phyloP scores from a whole-genome alignment of 768 basidiomycete genomes.

The Trametes cingulata region DNA sequence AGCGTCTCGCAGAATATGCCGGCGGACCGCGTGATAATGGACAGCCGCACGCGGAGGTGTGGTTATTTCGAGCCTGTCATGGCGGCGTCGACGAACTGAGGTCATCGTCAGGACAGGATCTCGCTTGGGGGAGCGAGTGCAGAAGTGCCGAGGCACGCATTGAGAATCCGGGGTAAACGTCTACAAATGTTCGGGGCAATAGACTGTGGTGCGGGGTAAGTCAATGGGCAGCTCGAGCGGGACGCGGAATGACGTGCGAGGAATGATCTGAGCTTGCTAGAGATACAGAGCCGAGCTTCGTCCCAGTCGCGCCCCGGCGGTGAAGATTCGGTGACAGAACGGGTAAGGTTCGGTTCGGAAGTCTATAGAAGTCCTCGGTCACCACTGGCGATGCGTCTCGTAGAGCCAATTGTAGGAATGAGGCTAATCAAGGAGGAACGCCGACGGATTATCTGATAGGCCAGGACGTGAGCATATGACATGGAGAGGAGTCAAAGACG shows the following conservation, averaged over 20 bases:
- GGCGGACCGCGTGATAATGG: conserved; percentile 17
- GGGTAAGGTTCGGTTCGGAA: conserved; percentile 30
- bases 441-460: neutral
- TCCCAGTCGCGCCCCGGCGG: conserved; percentile 23
- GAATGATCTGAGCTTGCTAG: conserved; percentile 5
- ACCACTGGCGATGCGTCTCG: neutral
- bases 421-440: neutral
- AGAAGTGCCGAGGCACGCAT: conserved; percentile 7
- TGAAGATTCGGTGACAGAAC: conserved; percentile 29
- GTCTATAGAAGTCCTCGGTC: conserved; percentile 7
- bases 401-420: conserved; percentile 6
- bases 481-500: neutral
- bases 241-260: conserved; percentile 9
- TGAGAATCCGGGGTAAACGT: conserved; percentile 28
- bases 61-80: conserved; percentile 13
- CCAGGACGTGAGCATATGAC: conserved; percentile 11
- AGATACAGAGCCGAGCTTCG: conserved; percentile 18
- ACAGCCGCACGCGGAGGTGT: conserved; percentile 3
- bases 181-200: conserved; percentile 33
- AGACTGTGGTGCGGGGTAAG: conserved; percentile 25
- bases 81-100: conserved; percentile 9
- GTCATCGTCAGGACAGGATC: conserved; percentile 9
- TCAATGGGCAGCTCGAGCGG: conserved; percentile 10
- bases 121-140: conserved; percentile 6
- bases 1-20: conserved; percentile 10